phyloP scores from a whole-genome alignment of 768 basidiomycete genomes.

The Leccinellum rugosiceps region DNA sequence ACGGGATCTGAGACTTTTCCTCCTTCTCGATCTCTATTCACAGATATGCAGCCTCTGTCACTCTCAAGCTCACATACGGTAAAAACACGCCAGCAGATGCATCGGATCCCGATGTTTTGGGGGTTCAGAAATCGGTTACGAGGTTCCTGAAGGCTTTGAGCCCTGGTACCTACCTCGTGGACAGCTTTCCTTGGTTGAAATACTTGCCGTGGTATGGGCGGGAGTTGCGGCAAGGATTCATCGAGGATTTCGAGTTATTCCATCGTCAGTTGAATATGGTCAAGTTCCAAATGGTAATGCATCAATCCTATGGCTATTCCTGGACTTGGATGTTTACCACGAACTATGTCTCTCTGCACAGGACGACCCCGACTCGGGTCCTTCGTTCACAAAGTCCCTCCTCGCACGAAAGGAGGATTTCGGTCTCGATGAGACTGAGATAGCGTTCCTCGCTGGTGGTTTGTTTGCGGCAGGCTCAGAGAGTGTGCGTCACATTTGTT shows the following conservation, averaged over 20 bases:
- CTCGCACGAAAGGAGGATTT: constrained; percentile 48
- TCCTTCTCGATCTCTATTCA: background rate
- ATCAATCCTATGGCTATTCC: background rate
- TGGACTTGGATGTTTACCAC: background rate
- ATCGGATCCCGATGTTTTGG: constrained; percentile 16
- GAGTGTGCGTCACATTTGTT: constrained; percentile 30
- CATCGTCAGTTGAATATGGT: constrained; percentile 44
- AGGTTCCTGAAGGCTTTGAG: constrained; percentile 23
- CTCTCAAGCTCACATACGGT: constrained; percentile 20
- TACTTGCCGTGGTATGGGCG: constrained; percentile 59
- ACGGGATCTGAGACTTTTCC: too few species aligned
- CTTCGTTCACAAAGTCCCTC: constrained; percentile 53
- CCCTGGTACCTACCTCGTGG: constrained; percentile 33
- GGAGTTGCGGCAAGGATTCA: constrained; percentile 49
- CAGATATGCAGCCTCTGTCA: constrained; percentile 18
- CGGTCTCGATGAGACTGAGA: constrained; percentile 48
- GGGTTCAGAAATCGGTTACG: constrained; percentile 17
- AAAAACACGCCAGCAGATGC: constrained; percentile 11
- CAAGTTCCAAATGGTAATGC: constrained; percentile 39
- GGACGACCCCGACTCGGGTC: constrained; percentile 20
- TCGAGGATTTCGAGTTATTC: constrained; percentile 46
- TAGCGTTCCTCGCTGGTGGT: constrained; percentile 55
- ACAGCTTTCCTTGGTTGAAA: constrained; percentile 29
- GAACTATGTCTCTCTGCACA: constrained; percentile 15
- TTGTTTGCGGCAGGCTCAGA: constrained; percentile 59